Conservation (phyloP, 148 eudicot genomes). For the Rhododendron simsii region DNA sequence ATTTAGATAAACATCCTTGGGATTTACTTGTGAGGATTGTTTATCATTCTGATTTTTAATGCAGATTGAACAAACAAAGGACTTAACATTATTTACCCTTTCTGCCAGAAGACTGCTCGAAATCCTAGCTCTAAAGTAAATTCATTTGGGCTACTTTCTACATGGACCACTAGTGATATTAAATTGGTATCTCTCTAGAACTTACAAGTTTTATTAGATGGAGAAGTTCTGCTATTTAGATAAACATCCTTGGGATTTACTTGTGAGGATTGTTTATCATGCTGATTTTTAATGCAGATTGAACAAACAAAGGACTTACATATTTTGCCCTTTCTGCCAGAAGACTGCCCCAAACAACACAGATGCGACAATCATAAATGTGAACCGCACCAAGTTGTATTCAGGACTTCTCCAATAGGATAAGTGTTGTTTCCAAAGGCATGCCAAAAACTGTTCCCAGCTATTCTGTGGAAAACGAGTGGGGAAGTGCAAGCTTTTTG, state of each 20-base stretch:
- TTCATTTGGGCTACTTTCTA: too few relatives aligned
- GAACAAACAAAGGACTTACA: constrained; percentile 23
- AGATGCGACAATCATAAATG: constrained; percentile 21
- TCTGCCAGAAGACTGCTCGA: constrained; percentile 33
- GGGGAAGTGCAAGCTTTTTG: constrained; percentile 31
- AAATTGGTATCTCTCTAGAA: background rate
- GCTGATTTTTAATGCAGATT: background rate
- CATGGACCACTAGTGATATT: background rate
- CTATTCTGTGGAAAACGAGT: constrained; percentile 37
- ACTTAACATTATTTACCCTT: constrained; percentile 38
- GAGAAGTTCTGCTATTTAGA: background rate
- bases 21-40: background rate
- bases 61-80: background rate
- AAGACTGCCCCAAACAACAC: constrained; percentile 36
- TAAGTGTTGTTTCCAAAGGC: constrained; percentile 59
- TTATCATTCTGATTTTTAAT: background rate
- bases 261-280: background rate
- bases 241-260: background rate
- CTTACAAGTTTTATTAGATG: background rate
- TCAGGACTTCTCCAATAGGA: constrained; percentile 56
- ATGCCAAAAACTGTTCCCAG: constrained; percentile 35
- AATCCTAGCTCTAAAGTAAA: too few relatives aligned
- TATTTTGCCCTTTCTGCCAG: constrained; percentile 41
- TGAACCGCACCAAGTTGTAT: constrained; percentile 37
- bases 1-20: background rate